These are phyloP conservation scores for Blastobotrys parvus DNA, from an alignment of 805 yeast species.

Conservation along the genomic window DNA sequence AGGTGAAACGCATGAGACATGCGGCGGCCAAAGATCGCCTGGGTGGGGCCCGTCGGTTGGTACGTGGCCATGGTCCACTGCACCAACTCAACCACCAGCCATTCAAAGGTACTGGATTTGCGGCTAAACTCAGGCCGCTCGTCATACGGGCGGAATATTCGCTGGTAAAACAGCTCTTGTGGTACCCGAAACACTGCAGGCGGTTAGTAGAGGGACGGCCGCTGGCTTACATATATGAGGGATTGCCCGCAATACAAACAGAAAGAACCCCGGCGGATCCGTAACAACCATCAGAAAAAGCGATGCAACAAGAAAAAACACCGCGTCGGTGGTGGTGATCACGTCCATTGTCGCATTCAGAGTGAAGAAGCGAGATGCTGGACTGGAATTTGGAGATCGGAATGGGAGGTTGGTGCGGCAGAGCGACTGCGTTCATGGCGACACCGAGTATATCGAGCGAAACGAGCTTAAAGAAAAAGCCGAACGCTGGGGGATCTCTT, in stretches of 20 bases:
- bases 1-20: constrained; percentile 18
- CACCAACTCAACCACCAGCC: constrained; percentile 13
- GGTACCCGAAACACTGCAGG: constrained; percentile 20
- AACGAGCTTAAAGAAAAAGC: too few relatives aligned
- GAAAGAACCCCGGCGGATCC: constrained; percentile 7
- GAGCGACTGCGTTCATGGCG: too few relatives aligned
- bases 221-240: constrained; percentile 11
- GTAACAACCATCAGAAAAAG: constrained; percentile 5
- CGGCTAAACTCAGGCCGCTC: constrained; percentile 19
- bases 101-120: constrained; percentile 20
- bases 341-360: constrained; percentile 5
- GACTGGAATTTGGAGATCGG: too few relatives aligned
- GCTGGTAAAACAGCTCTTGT: constrained; percentile 13
- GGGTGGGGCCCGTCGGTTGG: constrained; percentile 17
- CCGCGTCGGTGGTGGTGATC: constrained; percentile 4
- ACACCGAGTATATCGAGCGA: too few relatives aligned
- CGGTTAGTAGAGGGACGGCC: not conserved
- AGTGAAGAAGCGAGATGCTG: too few relatives aligned
- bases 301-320: not conserved
- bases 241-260: constrained; percentile 11
- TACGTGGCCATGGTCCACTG: constrained; percentile 20
- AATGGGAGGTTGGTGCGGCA: too few relatives aligned
- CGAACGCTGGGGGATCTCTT: too few relatives aligned
- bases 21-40: constrained; percentile 18
- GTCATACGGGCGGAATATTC: constrained; percentile 20